phyloP scores from a whole-genome alignment of 352 stramenopile genomes.

The Phytopythium chamaehyphon region DNA sequence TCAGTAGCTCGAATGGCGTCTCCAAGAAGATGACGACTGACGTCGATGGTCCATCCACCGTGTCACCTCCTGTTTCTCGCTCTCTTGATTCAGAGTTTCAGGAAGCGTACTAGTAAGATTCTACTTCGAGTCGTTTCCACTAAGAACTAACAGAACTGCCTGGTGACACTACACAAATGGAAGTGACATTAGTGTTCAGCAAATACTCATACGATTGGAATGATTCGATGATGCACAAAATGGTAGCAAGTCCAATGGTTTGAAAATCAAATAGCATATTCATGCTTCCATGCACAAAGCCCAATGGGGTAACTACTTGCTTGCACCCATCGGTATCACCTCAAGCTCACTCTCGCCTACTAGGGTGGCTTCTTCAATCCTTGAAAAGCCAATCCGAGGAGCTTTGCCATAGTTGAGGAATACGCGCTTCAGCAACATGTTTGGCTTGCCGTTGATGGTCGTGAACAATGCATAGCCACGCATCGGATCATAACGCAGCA shows the following conservation, averaged over 20 bases:
- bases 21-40: background rate
- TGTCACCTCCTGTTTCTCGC: background rate
- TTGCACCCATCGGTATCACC: constrained; percentile 4
- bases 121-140: background rate
- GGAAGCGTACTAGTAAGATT: background rate
- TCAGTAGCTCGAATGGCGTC: background rate
- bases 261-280: no score
- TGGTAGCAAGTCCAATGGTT: no score
- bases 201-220: no score
- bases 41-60: background rate
- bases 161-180: no score
- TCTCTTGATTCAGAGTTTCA: constrained; percentile 4
- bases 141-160: no score
- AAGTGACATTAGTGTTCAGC: no score
- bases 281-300: no score
- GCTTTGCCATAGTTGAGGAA: constrained; percentile 40
- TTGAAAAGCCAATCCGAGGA: constrained; percentile 27
- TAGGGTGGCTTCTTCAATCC: constrained; percentile 33
- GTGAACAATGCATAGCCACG: constrained; percentile 42
- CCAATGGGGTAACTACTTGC: background rate
- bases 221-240: no score
- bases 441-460: constrained; percentile 54
- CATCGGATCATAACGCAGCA: constrained; percentile 37
- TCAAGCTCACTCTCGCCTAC: constrained; percentile 36
- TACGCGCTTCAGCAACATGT: constrained; percentile 43